Conservation (phyloP, 2,329 filamentous ascomycete species). For the Sporothrix brunneoviolacea region DNA sequence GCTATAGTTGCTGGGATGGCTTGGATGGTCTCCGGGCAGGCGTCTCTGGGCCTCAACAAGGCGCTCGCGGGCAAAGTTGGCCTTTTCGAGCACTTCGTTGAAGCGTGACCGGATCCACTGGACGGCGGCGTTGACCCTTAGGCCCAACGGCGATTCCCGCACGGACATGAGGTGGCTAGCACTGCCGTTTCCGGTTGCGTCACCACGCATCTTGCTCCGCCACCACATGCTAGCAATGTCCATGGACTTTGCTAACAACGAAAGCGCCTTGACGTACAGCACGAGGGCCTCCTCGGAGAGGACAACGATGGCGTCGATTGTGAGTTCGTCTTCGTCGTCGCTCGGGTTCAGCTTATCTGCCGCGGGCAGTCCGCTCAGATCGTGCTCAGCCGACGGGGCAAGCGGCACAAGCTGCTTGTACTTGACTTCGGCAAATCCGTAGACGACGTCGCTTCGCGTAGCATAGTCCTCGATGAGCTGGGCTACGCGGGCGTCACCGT, state of each 20-base stretch:
- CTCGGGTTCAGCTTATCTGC: constrained; percentile 42
- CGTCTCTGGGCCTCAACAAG: constrained; percentile 78
- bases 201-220: constrained; percentile 67
- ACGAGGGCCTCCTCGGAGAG: constrained; percentile 93
- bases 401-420: constrained; percentile 93
- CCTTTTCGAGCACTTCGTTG: constrained; percentile 96
- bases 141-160: constrained; percentile 46
- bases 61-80: constrained; percentile 85
- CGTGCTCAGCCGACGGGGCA: constrained; percentile 69
- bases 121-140: constrained; percentile 84
- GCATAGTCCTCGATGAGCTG: constrained; percentile 86
- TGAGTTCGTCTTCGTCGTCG: constrained; percentile 71
- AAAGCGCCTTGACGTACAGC: constrained; percentile 89
- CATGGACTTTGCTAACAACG: constrained; percentile 87
- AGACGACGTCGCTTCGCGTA: constrained; percentile 90
- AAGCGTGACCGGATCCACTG: constrained; percentile 93
- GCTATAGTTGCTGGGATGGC: constrained; percentile 70
- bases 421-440: constrained; percentile 96
- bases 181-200: constrained; percentile 30
- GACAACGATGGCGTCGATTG: constrained; percentile 74
- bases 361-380: constrained; percentile 53
- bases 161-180: constrained; percentile 31
- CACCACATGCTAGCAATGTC: constrained; percentile 93
- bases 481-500: constrained; percentile 74
- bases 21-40: constrained; percentile 77